phyloP scores from a whole-genome alignment of 2,329 filamentous ascomycete genomes.

The Aspergillus ustus region DNA sequence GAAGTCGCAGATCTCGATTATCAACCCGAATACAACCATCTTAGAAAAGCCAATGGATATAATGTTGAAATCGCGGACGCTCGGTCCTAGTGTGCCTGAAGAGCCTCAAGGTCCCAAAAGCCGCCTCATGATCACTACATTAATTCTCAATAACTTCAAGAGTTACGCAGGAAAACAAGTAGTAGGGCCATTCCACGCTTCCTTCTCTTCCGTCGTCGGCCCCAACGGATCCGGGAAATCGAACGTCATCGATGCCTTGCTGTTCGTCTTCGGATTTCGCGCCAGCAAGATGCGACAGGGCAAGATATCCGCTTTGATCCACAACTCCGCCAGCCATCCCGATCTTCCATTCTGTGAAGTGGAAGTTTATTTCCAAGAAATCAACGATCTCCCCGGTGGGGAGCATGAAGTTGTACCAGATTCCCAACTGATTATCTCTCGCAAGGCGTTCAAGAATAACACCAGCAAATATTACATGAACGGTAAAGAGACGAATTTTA shows the following conservation, averaged over 20 bases:
- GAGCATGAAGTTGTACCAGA: slow-evolving; percentile 77
- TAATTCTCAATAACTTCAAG: slow-evolving; percentile 96
- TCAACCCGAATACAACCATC: slow-evolving; percentile 76
- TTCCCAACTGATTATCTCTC: slow-evolving; percentile 84
- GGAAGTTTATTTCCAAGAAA: slow-evolving; percentile 93
- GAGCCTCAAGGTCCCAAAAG: slow-evolving; percentile 79
- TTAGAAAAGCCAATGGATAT: slow-evolving; percentile 94
- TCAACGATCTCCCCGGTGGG: slow-evolving; percentile 82
- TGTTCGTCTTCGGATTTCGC: slow-evolving; percentile 99
- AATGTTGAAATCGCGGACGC: slow-evolving; percentile 79
- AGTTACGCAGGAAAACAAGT: slow-evolving; percentile 95
- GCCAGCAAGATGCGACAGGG: slow-evolving; percentile 99
- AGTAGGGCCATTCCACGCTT: slow-evolving; percentile 94
- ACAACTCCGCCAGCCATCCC: slow-evolving; percentile 88
- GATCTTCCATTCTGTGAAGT: slow-evolving; percentile 92
- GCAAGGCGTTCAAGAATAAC: slow-evolving; percentile 96
- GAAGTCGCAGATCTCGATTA: slow-evolving; percentile 61
- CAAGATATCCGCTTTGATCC: slow-evolving; percentile 96
- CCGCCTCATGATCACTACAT: slow-evolving; percentile 88
- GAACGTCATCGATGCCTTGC: slow-evolving; percentile 95
- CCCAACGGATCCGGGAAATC: slow-evolving; percentile 98
- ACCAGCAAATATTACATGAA: slow-evolving; percentile 99
- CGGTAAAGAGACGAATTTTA: slow-evolving; percentile 86
- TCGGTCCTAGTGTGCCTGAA: slow-evolving; percentile 66
- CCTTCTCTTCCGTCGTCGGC: slow-evolving; percentile 96